phyloP scores from a whole-genome alignment of 2,329 filamentous ascomycete genomes.

The Triangularia setosa region DNA sequence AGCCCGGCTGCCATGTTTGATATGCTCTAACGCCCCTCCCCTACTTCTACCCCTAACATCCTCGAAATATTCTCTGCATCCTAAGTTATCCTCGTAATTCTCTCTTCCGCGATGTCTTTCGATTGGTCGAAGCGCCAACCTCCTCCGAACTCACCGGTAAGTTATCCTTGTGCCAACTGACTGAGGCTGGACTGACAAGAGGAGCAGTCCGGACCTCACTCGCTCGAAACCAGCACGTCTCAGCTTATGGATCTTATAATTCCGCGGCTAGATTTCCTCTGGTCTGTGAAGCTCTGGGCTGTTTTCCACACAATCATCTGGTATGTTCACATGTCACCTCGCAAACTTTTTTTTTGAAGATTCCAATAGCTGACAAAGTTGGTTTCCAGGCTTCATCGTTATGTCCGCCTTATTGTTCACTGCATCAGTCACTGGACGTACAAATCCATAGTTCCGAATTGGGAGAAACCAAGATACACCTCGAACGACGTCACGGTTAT shows the following conservation, averaged over 20 bases:
- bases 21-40: too few relatives aligned
- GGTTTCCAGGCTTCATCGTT: constrained; percentile 71
- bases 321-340: constrained; percentile 34
- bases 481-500: constrained; percentile 88
- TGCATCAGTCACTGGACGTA: constrained; percentile 82
- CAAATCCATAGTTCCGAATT: constrained; percentile 71
- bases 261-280: constrained; percentile 35
- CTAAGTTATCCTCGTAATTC: too few relatives aligned
- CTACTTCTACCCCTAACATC: too few relatives aligned
- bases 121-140: too few relatives aligned
- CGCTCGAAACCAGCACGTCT: constrained; percentile 22
- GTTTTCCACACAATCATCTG: constrained; percentile 38
- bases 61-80: too few relatives aligned
- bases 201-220: not conserved
- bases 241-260: constrained; percentile 26
- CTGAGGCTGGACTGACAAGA: too few relatives aligned
- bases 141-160: too few relatives aligned
- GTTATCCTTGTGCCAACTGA: too few relatives aligned
- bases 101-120: too few relatives aligned
- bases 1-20: too few relatives aligned
- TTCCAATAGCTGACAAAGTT: constrained; percentile 4
- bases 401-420: constrained; percentile 80
- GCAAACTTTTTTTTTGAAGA: too few relatives aligned
- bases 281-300: constrained; percentile 46
- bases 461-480: constrained; percentile 74